Conservation (phyloP, 768 basidiomycete genomes). For the Sporobolomyces phaffii region DNA sequence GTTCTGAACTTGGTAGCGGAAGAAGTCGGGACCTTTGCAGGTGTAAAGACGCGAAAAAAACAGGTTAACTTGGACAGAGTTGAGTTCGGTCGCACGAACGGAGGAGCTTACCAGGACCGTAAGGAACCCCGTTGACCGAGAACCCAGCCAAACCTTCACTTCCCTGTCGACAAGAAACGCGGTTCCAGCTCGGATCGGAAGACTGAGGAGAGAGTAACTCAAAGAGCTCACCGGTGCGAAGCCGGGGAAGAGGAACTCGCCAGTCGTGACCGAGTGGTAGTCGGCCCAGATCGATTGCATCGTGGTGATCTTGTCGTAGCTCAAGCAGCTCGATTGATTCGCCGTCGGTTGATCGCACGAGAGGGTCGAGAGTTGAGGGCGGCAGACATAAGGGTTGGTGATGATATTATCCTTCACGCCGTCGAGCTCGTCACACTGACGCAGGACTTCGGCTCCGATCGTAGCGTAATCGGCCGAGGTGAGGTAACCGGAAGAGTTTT, state of each 20-base stretch:
- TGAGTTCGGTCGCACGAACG: not conserved
- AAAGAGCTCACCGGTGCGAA: constrained; percentile 14
- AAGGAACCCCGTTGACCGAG: constrained; percentile 21
- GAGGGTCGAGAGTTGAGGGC: constrained; percentile 39
- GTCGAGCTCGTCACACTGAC: constrained; percentile 40
- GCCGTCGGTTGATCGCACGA: constrained; percentile 6
- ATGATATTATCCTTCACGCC: constrained; percentile 18
- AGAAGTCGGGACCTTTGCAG: constrained; percentile 3
- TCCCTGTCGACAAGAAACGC: constrained; percentile 2
- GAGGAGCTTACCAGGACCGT: constrained; percentile 6
- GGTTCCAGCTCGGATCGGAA: constrained; percentile 7
- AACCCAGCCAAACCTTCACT: constrained; percentile 8
- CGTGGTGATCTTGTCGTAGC: constrained; percentile 1
- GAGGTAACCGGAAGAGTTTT: constrained; percentile 23
- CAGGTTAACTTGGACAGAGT: too few species aligned
- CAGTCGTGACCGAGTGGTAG: constrained; percentile 3
- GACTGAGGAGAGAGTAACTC: not conserved
- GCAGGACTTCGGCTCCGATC: constrained; percentile 19
- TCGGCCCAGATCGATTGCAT: constrained; percentile 22
- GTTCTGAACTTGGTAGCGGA: constrained; percentile 17
- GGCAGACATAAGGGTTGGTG: constrained; percentile 44
- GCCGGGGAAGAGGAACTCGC: constrained; percentile 23
- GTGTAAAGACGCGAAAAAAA: too few species aligned
- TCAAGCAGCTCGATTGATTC: constrained; percentile 14
- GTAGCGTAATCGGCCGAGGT: constrained; percentile 11